Evolutionary conservation across 441 rosid species (phyloP).

Genomic region (Populus hybrid): DNA sequence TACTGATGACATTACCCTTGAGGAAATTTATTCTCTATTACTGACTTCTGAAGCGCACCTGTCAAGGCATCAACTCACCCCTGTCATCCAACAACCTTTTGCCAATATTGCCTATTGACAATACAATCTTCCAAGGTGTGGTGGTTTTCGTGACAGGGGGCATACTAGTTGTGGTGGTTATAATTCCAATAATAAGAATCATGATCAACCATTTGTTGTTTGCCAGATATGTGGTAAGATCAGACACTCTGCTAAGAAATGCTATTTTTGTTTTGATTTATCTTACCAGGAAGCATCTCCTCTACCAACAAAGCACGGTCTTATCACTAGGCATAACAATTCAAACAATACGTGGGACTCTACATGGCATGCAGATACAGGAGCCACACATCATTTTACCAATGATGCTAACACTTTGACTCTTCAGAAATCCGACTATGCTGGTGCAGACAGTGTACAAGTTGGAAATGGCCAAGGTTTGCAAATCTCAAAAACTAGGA

Average conservation of each 20-base stretch:
- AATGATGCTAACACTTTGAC: too few relatives aligned
- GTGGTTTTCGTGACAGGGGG: not conserved
- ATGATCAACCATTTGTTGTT: not conserved
- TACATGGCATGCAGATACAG: not conserved
- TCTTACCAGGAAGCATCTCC: not conserved
- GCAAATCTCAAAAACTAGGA: not conserved
- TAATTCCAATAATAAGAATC: rapidly evolving
- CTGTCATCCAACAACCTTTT: not conserved
- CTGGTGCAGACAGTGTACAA: not conserved
- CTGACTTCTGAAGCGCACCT: rapidly evolving
- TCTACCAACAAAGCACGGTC: rapidly evolving
- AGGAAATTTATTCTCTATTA: too few relatives aligned
- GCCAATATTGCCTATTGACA: rapidly evolving
- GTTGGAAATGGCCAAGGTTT: not conserved
- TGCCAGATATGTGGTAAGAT: too few relatives aligned
- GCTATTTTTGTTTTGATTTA: rapidly evolving
- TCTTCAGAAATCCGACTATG: too few relatives aligned
- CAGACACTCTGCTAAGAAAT: not conserved
- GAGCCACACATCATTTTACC: not conserved
- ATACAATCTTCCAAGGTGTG: rapidly evolving
- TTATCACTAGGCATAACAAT: rapidly evolving
- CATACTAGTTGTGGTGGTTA: rapidly evolving
- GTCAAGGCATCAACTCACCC: too few relatives aligned
- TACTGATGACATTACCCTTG: rapidly evolving
- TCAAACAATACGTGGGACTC: rapidly evolving